Evolutionary conservation across 176 grass and related monocot species (phyloP).

Genomic region (Alopecurus myosuroides): DNA sequence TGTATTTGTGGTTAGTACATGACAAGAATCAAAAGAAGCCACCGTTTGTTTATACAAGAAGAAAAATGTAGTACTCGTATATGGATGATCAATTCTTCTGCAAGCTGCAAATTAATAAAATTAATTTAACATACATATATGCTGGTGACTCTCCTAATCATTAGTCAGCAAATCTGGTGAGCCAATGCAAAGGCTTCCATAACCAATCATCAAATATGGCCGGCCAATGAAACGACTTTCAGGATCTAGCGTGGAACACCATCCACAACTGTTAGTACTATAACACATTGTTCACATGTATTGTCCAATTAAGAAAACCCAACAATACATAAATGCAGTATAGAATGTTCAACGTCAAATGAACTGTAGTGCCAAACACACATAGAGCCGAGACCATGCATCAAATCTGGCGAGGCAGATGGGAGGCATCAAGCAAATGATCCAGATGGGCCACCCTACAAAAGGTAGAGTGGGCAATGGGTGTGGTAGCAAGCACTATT

Average conservation of each 20-base stretch:
- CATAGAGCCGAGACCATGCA: not conserved
- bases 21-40: not conserved
- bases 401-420: conserved; percentile 26
- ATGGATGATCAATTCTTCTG: not conserved
- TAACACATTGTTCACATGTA: not conserved
- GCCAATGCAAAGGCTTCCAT: not conserved
- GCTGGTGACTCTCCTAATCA: not conserved
- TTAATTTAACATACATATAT: not conserved
- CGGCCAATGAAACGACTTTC: not conserved
- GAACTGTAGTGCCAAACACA: not conserved
- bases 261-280: not conserved
- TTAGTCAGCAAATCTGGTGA: not conserved
- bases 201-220: not conserved
- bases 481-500: conserved; percentile 15
- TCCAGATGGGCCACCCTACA: conserved; percentile 43
- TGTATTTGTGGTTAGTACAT: no score
- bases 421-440: conserved; percentile 27
- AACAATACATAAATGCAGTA: not conserved
- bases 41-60: not conserved
- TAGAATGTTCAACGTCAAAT: not conserved
- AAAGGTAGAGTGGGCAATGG: conserved; percentile 41
- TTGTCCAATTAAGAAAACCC: not conserved
- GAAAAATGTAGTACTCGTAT: not conserved
- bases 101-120: not conserved
- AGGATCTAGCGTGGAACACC: not conserved